Evolutionary conservation across 805 yeast genomes (phyloP).

Genomic region (Candida chilensis): DNA sequence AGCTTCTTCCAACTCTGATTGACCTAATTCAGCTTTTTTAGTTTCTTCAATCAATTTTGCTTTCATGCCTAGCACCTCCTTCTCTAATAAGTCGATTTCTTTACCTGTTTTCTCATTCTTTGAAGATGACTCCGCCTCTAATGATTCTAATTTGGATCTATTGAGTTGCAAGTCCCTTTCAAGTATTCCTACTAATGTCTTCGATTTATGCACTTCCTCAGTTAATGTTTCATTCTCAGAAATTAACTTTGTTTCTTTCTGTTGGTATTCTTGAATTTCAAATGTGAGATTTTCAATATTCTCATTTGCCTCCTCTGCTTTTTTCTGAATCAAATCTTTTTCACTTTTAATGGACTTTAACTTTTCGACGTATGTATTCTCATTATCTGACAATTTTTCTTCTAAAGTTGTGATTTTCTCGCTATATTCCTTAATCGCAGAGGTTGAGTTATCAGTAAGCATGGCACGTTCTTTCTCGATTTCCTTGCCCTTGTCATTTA

Average conservation of each 20-base stretch:
- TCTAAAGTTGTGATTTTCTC: slow-evolving; percentile 36
- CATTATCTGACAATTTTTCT: slow-evolving; percentile 9
- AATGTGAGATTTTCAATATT: slow-evolving; percentile 3
- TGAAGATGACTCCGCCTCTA: not conserved
- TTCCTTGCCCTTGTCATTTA: slow-evolving; percentile 27
- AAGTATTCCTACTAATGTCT: not conserved
- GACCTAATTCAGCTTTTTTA: slow-evolving; percentile 3
- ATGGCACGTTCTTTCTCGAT: slow-evolving; percentile 42
- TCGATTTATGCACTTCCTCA: not conserved
- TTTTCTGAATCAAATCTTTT: slow-evolving; percentile 4
- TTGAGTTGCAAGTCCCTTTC: not conserved
- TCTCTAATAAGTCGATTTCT: slow-evolving; percentile 3
- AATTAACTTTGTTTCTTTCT: slow-evolving; percentile 3
- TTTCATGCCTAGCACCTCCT: slow-evolving; percentile 3
- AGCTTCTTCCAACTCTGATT: slow-evolving; percentile 3
- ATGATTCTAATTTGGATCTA: not conserved
- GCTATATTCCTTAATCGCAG: slow-evolving; percentile 37
- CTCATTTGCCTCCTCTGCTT: slow-evolving; percentile 4
- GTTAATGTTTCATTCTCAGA: not conserved
- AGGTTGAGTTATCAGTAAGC: slow-evolving; percentile 39
- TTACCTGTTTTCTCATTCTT: slow-evolving; percentile 2
- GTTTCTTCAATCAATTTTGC: slow-evolving; percentile 3
- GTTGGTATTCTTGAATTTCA: slow-evolving; percentile 1
- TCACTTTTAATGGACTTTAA: slow-evolving; percentile 6
- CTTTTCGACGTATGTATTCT: slow-evolving; percentile 5